Conservation (phyloP, 495 filamentous ascomycete genomes). For the Hyaloscypha finlandica region DNA sequence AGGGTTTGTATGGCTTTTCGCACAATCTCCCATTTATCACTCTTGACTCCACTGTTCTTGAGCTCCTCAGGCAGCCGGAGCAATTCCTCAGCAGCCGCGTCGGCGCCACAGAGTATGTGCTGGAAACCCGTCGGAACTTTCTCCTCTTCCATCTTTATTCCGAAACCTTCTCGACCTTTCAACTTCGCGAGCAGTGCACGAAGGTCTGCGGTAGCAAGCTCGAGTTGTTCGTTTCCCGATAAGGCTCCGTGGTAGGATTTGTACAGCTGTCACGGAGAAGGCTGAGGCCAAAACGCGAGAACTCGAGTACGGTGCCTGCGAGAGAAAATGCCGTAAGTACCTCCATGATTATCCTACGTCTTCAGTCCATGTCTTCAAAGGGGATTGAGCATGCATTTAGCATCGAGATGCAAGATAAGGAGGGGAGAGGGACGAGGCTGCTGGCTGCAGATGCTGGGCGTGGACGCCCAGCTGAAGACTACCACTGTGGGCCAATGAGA, state of each 20-base stretch:
- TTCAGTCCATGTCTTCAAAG: too few species aligned
- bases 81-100: not conserved
- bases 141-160: too few species aligned
- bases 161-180: too few species aligned
- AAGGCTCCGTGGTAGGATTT: not conserved
- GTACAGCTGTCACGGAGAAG: conserved; percentile 1
- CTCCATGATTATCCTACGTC: not conserved
- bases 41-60: not conserved
- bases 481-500: too few species aligned
- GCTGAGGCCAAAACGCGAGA: not conserved
- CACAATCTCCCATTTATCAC: not conserved
- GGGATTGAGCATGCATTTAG: too few species aligned
- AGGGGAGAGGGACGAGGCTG: too few species aligned
- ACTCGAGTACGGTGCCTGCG: conserved; percentile 5
- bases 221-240: not conserved
- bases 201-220: not conserved
- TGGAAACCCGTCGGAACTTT: too few species aligned
- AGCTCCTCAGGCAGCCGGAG: not conserved
- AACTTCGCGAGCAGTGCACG: not conserved
- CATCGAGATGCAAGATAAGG: too few species aligned
- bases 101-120: not conserved
- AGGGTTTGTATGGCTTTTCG: not conserved
- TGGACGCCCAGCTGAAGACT: too few species aligned
- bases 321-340: conserved; percentile 4
- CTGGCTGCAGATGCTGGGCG: too few species aligned